Base-by-base conservation (phyloP, 495 filamentous ascomycete species). In the Hyaloscypha bicolor region DNA sequence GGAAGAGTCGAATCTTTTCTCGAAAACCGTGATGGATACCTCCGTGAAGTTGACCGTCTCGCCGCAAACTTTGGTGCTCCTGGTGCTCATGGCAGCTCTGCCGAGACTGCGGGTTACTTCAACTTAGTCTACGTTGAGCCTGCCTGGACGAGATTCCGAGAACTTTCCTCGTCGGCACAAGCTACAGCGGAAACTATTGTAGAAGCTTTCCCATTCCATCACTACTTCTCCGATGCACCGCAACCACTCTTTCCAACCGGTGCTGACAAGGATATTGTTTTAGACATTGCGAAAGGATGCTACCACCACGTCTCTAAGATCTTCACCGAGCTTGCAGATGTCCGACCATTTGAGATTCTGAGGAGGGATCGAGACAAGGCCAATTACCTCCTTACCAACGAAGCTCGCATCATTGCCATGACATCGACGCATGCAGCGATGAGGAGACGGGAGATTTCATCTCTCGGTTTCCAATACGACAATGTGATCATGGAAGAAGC, bases 401-500 rank as follows among this genome's bases (percentile, higher is more conserved):
- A 98, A 76, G 95, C 95, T 14, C 88, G 95, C 6, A 93, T 99
- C 57, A 91, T 99, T 69, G 95, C 95, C 62, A 98, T 98, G 96
- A 99, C 95, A 11, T 93, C 92, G 3, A 99, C 95, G 1, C 95
- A 99, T 78, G 96, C 95, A 12, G 95, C 95, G n/a, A 99, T 99
- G 90, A 89, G 94, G 65, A 84, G 93, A 58, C 88, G 91, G 67
- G 95, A 98, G 72, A 99, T 99, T 72, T 89, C 92, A 0, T 83
- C 86, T 22, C 83, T 97, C 55, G 96, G 95, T 6, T 98, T 99
- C 82, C 91, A 93, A 69, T 99, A 98, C 71, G 94, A 98, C 78
- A 98, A 97, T 70, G 91, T 99, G 16, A 83, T 99, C 60, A 97
- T 99, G 94, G 95, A 99, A 84, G 95, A 99, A 80, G 93, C 95